Evolutionary conservation across 1,139 yeast species (phyloP).

Genomic region (Geotrichum histeridarum): DNA sequence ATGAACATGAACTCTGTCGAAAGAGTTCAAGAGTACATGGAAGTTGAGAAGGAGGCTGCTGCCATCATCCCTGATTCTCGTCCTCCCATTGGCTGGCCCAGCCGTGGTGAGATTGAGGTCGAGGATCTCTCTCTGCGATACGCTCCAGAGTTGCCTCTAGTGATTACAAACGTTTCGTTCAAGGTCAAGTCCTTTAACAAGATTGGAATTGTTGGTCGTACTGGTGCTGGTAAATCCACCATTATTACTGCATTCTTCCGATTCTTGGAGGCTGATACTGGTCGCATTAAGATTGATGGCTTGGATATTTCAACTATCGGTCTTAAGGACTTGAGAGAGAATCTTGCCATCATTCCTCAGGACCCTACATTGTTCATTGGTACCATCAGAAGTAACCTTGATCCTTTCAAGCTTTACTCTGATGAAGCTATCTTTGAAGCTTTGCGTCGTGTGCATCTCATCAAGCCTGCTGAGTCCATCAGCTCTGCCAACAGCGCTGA

Average conservation of each 20-base stretch:
- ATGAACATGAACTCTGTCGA: constrained; percentile 97
- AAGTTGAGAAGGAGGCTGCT: constrained; percentile 82
- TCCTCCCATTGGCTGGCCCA: constrained; percentile 82
- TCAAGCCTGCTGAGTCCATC: constrained; percentile 28
- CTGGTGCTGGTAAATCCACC: constrained; percentile 98
- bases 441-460: constrained; percentile 75
- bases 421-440: constrained; percentile 79
- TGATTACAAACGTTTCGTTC: constrained; percentile 80
- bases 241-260: constrained; percentile 92
- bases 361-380: constrained; percentile 90
- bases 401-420: constrained; percentile 67
- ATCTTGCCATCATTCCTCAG: constrained; percentile 87
- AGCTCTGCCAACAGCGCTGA: neutral
- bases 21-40: constrained; percentile 76
- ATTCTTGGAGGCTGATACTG: constrained; percentile 86
- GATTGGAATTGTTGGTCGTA: constrained; percentile 93
- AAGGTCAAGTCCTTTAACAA: constrained; percentile 73
- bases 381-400: constrained; percentile 73
- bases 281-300: constrained; percentile 79
- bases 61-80: constrained; percentile 57
- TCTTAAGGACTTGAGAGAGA: constrained; percentile 70
- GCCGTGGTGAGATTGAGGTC: constrained; percentile 71
- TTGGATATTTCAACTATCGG: constrained; percentile 83
- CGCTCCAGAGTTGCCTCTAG: constrained; percentile 82
- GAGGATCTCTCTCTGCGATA: constrained; percentile 75